phyloP scores from a whole-genome alignment of 805 yeast genomes.

The Ogataea dorogensis region DNA sequence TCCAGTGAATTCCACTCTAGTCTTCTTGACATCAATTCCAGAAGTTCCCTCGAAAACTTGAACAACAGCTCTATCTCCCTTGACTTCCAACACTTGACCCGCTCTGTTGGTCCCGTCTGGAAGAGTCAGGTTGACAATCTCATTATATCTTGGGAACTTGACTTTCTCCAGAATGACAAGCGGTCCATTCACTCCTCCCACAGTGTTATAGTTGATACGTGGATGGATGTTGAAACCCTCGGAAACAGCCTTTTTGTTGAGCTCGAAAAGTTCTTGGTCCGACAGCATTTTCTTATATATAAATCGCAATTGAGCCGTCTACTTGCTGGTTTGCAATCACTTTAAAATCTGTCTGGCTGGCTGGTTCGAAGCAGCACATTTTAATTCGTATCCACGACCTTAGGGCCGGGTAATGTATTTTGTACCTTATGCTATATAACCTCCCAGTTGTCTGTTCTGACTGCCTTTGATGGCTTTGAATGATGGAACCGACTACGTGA shows the following conservation, averaged over 20 bases:
- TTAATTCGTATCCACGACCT: slow-evolving; percentile 9
- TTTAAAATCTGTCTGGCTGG: slow-evolving; percentile 14
- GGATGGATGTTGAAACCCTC: slow-evolving; percentile 91
- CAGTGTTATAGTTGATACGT: slow-evolving; percentile 90
- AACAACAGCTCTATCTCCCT: slow-evolving; percentile 95
- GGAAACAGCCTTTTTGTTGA: slow-evolving; percentile 89
- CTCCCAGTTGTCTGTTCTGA: slow-evolving; percentile 26
- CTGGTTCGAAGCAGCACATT: slow-evolving; percentile 16
- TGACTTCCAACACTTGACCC: slow-evolving; percentile 97
- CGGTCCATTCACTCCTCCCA: slow-evolving; percentile 98
- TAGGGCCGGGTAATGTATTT: slow-evolving; percentile 9
- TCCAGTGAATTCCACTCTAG: slow-evolving; percentile 96
- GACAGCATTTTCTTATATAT: slow-evolving; percentile 30
- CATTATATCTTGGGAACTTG: slow-evolving; percentile 88
- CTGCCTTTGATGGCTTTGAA: slow-evolving; percentile 3
- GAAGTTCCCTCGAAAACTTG: slow-evolving; percentile 99
- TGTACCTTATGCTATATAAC: slow-evolving; percentile 16
- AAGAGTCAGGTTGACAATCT: slow-evolving; percentile 92
- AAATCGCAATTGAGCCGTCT: slow-evolving; percentile 10
- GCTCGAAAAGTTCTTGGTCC: slow-evolving; percentile 51
- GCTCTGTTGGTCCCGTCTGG: slow-evolving; percentile 95
- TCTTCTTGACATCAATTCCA: slow-evolving; percentile 97
- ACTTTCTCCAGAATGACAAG: slow-evolving; percentile 86
- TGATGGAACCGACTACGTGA: slow-evolving; percentile 9
- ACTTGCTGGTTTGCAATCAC: slow-evolving; percentile 11